A percentile compares a stretch with the other conserved stretches of the same genome.
phyloP scores from a whole-genome alignment of 805 yeast species.

The Hyphopichia homilentoma region DNA sequence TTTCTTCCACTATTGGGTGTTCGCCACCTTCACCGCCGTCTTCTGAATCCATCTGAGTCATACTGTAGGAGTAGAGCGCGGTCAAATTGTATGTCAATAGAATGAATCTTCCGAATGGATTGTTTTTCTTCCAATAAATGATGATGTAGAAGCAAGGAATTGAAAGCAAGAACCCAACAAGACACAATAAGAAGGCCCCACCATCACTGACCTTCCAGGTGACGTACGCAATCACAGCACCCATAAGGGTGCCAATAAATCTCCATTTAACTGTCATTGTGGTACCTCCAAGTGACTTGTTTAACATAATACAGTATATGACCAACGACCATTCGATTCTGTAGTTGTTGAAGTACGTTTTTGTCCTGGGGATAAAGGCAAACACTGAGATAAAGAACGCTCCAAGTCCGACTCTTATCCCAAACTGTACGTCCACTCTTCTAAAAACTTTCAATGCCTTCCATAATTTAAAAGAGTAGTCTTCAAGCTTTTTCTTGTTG shows the following conservation, averaged over 20 bases:
- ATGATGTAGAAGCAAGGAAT: constrained; percentile 56
- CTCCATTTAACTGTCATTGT: constrained; percentile 74
- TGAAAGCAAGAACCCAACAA: constrained; percentile 44
- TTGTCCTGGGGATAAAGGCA: constrained; percentile 60
- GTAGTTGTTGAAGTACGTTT: constrained; percentile 57
- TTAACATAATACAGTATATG: constrained; percentile 81
- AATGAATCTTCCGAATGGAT: constrained; percentile 67
- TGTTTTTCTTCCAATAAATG: constrained; percentile 59
- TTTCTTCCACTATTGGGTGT: constrained; percentile 62
- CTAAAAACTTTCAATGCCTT: constrained; percentile 47
- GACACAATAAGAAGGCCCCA: constrained; percentile 48
- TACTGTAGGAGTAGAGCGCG: constrained; percentile 68
- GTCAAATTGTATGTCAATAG: constrained; percentile 75
- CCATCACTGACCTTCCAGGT: constrained; percentile 61
- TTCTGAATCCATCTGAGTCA: constrained; percentile 54
- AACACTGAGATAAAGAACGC: constrained; percentile 62
- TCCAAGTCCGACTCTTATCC: constrained; percentile 75
- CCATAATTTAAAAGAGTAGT: constrained; percentile 40
- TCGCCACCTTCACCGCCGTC: constrained; percentile 68
- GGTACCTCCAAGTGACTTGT: constrained; percentile 81
- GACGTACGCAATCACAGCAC: constrained; percentile 58
- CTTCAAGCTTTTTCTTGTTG: constrained; percentile 2
- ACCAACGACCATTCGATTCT: constrained; percentile 83
- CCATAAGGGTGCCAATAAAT: constrained; percentile 70
- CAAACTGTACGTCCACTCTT: constrained; percentile 70